A percentile compares a stretch with the other conserved stretches of the same genome.
phyloP scores from a whole-genome alignment of 108 stramenopile species.

The Fistulifera solaris region DNA sequence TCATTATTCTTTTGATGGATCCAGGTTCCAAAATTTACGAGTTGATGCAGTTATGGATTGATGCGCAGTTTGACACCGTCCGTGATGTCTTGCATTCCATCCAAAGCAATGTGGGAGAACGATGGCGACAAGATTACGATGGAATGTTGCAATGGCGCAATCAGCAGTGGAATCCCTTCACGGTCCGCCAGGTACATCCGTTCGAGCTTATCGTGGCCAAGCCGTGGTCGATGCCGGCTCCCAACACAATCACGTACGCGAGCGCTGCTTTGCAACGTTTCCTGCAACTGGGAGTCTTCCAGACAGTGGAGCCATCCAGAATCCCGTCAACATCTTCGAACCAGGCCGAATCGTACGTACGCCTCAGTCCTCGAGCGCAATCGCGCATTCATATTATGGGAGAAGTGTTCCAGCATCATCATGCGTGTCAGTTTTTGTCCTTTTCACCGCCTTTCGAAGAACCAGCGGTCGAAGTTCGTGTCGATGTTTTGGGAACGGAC shows the following conservation, averaged over 20 bases:
- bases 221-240: constrained; percentile 33
- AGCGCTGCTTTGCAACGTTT: not conserved
- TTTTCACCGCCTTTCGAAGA: constrained; percentile 10
- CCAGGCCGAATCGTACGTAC: not conserved
- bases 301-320: not conserved
- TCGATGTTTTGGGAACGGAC: no score
- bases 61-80: constrained; percentile 24
- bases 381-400: constrained; percentile 26
- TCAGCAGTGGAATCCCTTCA: constrained; percentile 23
- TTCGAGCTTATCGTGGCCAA: constrained; percentile 36
- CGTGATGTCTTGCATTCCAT: constrained; percentile 32
- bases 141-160: constrained; percentile 38
- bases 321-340: not conserved
- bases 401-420: constrained; percentile 33
- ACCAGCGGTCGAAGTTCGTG: no score
- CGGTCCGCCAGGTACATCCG: constrained; percentile 40
- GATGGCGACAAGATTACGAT: constrained; percentile 40
- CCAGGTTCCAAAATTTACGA: constrained; percentile 25
- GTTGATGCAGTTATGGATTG: constrained; percentile 40
- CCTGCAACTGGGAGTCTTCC: constrained; percentile 1
- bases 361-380: constrained; percentile 25
- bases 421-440: constrained; percentile 28
- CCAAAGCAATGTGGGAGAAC: constrained; percentile 17
- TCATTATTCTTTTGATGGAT: constrained; percentile 35
- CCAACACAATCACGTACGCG: constrained; percentile 10